Base-by-base conservation (phyloP, 129 eudicot genomes). In the Centaurea solstitialis region DNA sequence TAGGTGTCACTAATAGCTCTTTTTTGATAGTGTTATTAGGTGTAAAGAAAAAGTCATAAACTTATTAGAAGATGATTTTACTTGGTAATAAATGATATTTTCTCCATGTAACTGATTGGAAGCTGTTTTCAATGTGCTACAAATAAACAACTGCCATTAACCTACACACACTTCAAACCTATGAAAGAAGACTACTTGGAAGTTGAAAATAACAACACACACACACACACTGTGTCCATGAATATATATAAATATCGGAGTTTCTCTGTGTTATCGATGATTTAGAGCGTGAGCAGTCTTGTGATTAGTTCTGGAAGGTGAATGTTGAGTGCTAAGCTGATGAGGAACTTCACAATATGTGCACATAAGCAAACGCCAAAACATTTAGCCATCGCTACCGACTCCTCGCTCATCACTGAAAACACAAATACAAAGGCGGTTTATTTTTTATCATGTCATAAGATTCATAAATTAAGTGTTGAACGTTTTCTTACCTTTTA, bases 351-450 rank as follows among this genome's bases (percentile, higher is more conserved):
- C 35, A 87, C 81, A 71, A 82, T 70, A 82, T 88, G 91, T 37
- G 93, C 97, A 57, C 87, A 76, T 8, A 87, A 61, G 86, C 97
- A 90, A 65, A 87, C 83, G 38, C 87, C 87, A 70, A 87, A 86
- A 76, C 97, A 94, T 84, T 82, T 87, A 10, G 28, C 72, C 76
- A 78, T 88, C 17, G 80, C 75, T 26, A 26, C 30, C 21, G 97
- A 86, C 47, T 84, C 84, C 40, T 84, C 84, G 8, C 88, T 85
- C 73, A 91, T 85, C 84, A 88, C 98, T 89, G 80, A 38, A 72
- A 69, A 39, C 59, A 68, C 11, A 30, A 6, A 30, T 11, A 15
- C 13, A 18, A 74, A 24, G n/a, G n/a, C n/a, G n/a, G n/a, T 18
- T 1, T 15, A 13, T 15, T 53, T 57, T 57, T 17, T 4, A 57